These are phyloP conservation scores for Xylaria arbuscula DNA, from an alignment of 2,329 filamentous ascomycete genomes.

Conservation along the genomic window DNA sequence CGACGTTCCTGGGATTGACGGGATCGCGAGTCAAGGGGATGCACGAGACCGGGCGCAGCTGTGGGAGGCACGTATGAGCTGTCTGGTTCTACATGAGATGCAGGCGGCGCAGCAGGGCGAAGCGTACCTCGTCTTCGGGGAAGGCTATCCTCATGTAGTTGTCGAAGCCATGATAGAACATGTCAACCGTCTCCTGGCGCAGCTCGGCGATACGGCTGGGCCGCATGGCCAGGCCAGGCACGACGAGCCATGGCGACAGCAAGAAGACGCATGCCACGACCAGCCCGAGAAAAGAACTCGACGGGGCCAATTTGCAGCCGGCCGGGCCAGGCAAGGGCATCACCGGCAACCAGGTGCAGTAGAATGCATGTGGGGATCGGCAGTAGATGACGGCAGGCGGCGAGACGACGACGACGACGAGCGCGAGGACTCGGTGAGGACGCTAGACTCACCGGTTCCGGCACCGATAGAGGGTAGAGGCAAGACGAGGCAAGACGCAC, in stretches of 20 bases:
- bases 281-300: conserved; percentile 41
- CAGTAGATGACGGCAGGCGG: neutral
- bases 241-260: conserved; percentile 55
- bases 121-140: conserved; percentile 84
- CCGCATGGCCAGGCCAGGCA: conserved; percentile 61
- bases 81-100: conserved; percentile 37
- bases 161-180: conserved; percentile 97
- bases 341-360: conserved; percentile 51
- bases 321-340: conserved; percentile 55
- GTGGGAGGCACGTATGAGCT: conserved; percentile 38
- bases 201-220: conserved; percentile 65
- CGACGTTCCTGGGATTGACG: conserved; percentile 81
- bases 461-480: conserved; percentile 11
- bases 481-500: neutral
- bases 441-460: conserved; percentile 26
- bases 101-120: conserved; percentile 16
- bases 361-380: conserved; percentile 51
- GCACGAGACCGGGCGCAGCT: conserved; percentile 89
- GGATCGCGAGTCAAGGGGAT: conserved; percentile 84
- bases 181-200: conserved; percentile 72
- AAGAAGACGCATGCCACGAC: conserved; percentile 42
- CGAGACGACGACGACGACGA: conserved; percentile 18
- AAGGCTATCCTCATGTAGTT: conserved; percentile 96
- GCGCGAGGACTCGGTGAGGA: conserved; percentile 30
- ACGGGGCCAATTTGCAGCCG: conserved; percentile 47